A percentile compares a stretch with the other conserved stretches of the same genome.
Conservation (phyloP, 2,329 filamentous ascomycete genomes). For the Pseudocercospora crystallina region DNA sequence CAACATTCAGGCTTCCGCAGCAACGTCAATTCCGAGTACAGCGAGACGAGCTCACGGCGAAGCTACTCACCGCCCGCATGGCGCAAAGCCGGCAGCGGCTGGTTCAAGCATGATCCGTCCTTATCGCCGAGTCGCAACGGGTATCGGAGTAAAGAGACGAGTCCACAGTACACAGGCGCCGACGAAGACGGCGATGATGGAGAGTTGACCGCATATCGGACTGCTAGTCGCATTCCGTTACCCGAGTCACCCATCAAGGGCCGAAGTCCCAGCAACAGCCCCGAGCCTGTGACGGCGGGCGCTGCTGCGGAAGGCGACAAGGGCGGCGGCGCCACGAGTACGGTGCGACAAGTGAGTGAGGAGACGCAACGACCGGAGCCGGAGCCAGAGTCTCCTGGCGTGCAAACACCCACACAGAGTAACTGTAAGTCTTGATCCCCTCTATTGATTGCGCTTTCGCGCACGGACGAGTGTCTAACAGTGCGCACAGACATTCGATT, state of each 20-base stretch:
- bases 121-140: conserved; percentile 47
- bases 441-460: background rate
- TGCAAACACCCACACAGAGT: conserved; percentile 32
- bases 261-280: conserved; percentile 34
- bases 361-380: conserved; percentile 18
- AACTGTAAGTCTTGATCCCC: conserved; percentile 34
- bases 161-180: conserved; percentile 58
- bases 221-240: conserved; percentile 50
- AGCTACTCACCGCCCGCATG: conserved; percentile 68
- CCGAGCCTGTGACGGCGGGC: conserved; percentile 25
- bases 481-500: conserved; percentile 73
- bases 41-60: conserved; percentile 49
- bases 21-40: conserved; percentile 45
- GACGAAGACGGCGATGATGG: conserved; percentile 52
- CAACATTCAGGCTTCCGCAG: conserved; percentile 64
- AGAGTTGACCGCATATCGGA: conserved; percentile 40
- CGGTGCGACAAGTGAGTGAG: conserved; percentile 21
- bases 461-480: conserved; percentile 8
- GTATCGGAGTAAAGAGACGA: conserved; percentile 56
- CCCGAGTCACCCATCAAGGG: conserved; percentile 54
- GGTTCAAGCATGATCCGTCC: conserved; percentile 50
- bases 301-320: conserved; percentile 21
- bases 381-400: conserved; percentile 22
- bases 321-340: conserved; percentile 21
- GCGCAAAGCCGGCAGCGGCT: conserved; percentile 59